Evolutionary conservation across 441 rosid species (phyloP).

Genomic region (Euphorbia celastroides): DNA sequence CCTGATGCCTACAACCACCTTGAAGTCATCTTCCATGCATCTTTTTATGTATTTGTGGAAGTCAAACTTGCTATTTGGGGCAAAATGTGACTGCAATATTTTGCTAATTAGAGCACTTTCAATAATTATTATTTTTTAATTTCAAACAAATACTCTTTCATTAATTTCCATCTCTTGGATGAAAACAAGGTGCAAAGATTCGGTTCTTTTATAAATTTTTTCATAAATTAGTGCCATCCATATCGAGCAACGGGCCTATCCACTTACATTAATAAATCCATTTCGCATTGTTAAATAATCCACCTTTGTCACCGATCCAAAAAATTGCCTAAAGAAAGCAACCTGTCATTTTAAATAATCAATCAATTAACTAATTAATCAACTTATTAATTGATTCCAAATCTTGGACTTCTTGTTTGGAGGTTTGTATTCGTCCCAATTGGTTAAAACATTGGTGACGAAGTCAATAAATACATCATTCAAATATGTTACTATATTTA

Average conservation of each 20-base stretch:
- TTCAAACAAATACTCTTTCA: no score
- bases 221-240: no score
- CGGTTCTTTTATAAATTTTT: no score
- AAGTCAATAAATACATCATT: no score
- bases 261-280: slow-evolving; percentile 51
- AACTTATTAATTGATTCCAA: neutral
- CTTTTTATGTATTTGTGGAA: slow-evolving; percentile 61
- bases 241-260: neutral
- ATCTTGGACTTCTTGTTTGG: neutral
- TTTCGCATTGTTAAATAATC: slow-evolving; percentile 58
- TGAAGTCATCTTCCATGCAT: slow-evolving; percentile 68
- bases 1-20: slow-evolving; percentile 66
- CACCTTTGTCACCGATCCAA: slow-evolving; percentile 50
- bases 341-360: slow-evolving; percentile 26
- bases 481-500: no score
- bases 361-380: neutral
- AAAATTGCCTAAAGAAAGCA: slow-evolving; percentile 61
- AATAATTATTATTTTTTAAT: no score
- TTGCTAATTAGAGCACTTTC: no score
- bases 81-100: slow-evolving; percentile 48
- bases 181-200: no score
- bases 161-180: no score
- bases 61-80: slow-evolving; percentile 46
- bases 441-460: no score
- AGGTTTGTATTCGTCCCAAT: neutral